Percentiles rank a stretch among this genome's conserved stretches.
Conservation (phyloP, 768 basidiomycete genomes). For the Nidula microcarpa region DNA sequence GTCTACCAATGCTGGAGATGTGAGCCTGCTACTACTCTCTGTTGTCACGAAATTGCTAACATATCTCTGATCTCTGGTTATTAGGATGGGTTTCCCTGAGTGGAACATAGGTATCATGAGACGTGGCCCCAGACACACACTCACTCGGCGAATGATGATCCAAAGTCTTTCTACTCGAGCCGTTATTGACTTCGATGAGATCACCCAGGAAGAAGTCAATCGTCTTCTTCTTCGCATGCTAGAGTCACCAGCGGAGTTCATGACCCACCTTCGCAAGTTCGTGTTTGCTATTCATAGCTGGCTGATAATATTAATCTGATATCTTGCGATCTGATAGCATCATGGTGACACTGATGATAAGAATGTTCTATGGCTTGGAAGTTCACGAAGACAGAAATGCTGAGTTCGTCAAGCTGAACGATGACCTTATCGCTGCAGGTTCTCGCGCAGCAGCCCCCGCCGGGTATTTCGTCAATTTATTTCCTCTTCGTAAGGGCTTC, state of each 20-base stretch:
- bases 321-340: background rate
- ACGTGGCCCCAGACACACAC: background rate
- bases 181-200: background rate
- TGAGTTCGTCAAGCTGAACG: background rate
- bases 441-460: background rate
- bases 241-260: background rate
- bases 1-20: background rate
- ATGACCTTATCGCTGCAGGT: background rate
- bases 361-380: background rate
- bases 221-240: background rate
- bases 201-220: background rate
- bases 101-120: background rate
- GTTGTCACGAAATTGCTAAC: too few species aligned
- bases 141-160: background rate
- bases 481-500: background rate
- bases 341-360: background rate
- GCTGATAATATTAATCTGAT: background rate
- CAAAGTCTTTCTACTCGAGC: background rate
- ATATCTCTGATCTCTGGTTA: too few species aligned
- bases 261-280: background rate
- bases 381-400: background rate
- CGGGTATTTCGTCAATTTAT: background rate
- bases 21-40: background rate
- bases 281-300: background rate
- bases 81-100: background rate